phyloP scores from a whole-genome alignment of 768 basidiomycete genomes.

The Tremella yokohamensis region DNA sequence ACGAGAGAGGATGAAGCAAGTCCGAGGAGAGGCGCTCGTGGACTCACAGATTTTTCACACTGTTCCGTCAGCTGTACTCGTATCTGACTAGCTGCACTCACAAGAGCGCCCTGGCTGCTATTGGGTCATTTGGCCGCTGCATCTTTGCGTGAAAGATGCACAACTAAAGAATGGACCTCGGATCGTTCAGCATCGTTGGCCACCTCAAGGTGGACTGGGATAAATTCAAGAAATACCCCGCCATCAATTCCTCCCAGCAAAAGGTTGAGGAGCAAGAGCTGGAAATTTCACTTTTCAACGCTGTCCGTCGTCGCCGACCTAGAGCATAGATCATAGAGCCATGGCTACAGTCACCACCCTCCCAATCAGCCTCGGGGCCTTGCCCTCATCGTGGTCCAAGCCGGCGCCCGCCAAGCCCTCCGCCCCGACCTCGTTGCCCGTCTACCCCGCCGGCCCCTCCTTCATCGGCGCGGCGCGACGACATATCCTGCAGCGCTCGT shows the following conservation, averaged over 20 bases:
- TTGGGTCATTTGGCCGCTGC: constrained; percentile 45
- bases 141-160: constrained; percentile 13
- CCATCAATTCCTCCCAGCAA: constrained; percentile 5
- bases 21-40: neutral
- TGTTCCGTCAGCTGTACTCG: constrained; percentile 10
- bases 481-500: constrained; percentile 69
- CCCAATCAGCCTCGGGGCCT: constrained; percentile 54
- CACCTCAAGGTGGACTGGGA: constrained; percentile 9
- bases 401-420: constrained; percentile 51
- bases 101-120: constrained; percentile 47
- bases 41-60: constrained; percentile 49
- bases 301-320: neutral
- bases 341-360: constrained; percentile 51
- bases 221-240: constrained; percentile 16
- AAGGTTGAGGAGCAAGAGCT: neutral
- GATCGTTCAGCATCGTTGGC: neutral
- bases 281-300: constrained; percentile 1
- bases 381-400: constrained; percentile 55
- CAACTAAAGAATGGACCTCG: neutral
- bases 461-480: constrained; percentile 80
- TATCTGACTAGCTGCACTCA: constrained; percentile 19
- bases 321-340: constrained; percentile 6
- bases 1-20: neutral
- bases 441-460: constrained; percentile 83
- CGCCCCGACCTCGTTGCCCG: constrained; percentile 56